Percentiles rank a stretch among this genome's conserved stretches.
phyloP scores from a whole-genome alignment of 352 stramenopile genomes.

The Globisporangium spiculum region DNA sequence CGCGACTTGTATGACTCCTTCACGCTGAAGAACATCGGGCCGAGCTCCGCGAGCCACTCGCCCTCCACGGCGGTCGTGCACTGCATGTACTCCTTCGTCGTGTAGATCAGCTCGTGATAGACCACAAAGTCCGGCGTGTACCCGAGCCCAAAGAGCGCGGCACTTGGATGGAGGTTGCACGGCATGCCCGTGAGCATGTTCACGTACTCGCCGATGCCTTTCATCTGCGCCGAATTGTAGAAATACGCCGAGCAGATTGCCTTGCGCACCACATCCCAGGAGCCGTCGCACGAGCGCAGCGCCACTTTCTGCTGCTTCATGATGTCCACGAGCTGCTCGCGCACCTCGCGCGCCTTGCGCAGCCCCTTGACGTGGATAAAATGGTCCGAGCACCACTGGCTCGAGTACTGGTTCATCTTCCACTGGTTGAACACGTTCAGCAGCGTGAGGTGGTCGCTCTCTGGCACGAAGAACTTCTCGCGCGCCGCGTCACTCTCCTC shows the following conservation, averaged over 20 bases:
- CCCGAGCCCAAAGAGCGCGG: constrained; percentile 96
- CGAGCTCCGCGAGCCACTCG: constrained; percentile 99
- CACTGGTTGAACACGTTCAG: constrained; percentile 96
- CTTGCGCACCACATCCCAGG: constrained; percentile 98
- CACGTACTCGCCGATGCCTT: constrained; percentile 99
- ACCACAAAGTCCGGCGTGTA: constrained; percentile 99
- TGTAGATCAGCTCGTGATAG: constrained; percentile 99
- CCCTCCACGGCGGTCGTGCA: constrained; percentile 97
- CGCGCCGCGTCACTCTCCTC: constrained; percentile 96
- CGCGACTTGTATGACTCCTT: constrained; percentile 96
- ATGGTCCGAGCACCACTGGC: constrained; percentile 93
- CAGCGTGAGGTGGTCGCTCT: constrained; percentile 97
- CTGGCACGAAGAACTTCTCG: constrained; percentile 99
- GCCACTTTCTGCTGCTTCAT: constrained; percentile 96
- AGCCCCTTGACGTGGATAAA: constrained; percentile 98
- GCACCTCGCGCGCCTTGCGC: constrained; percentile 90
- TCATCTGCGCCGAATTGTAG: constrained; percentile 99
- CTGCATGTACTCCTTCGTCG: constrained; percentile 98
- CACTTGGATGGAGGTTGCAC: constrained; percentile 96
- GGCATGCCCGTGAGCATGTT: constrained; percentile 99
- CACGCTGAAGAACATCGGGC: constrained; percentile 99
- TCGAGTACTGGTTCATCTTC: constrained; percentile 95
- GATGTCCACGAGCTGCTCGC: constrained; percentile 96
- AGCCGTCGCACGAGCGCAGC: constrained; percentile 86
- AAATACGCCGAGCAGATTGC: constrained; percentile 99